Evolutionary conservation across 225 moss, liverwort and hornwort species (phyloP).

Genomic region (Sphagnum contortum): DNA sequence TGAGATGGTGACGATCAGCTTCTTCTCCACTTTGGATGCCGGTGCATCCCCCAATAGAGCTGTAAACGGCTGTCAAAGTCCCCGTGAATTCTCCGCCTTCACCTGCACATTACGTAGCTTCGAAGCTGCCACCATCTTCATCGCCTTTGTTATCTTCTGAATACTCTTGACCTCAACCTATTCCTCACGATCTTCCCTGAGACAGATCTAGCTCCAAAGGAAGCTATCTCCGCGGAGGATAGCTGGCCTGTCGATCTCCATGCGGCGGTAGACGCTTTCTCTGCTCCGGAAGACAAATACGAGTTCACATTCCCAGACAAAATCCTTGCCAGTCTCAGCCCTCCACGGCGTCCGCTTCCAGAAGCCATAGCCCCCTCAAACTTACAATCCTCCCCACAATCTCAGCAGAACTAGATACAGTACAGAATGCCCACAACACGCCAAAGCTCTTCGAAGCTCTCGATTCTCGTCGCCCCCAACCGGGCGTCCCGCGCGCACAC

Average conservation of each 20-base stretch:
- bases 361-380: conserved; percentile 24
- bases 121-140: conserved; percentile 99
- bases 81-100: conserved; percentile 86
- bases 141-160: conserved; percentile 97
- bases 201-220: conserved; percentile 41
- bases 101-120: conserved; percentile 84
- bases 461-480: too few species aligned
- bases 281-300: conserved; percentile 16
- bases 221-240: conserved; percentile 20
- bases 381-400: too few species aligned
- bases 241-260: conserved; percentile 14
- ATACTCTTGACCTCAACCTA: conserved; percentile 96
- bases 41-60: conserved; percentile 80
- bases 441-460: not conserved
- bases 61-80: conserved; percentile 89
- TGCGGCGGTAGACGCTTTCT: conserved; percentile 7
- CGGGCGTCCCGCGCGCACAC: too few species aligned
- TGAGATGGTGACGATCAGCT: conserved; percentile 66
- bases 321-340: conserved; percentile 40
- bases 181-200: conserved; percentile 64
- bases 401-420: not conserved
- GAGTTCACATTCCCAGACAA: conserved; percentile 31
- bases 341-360: conserved; percentile 42
- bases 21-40: conserved; percentile 40
- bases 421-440: not conserved